Evolutionary conservation across 1,284 basidiomycete genomes (phyloP).

Genomic region (Ceratobasidium sp.): DNA sequence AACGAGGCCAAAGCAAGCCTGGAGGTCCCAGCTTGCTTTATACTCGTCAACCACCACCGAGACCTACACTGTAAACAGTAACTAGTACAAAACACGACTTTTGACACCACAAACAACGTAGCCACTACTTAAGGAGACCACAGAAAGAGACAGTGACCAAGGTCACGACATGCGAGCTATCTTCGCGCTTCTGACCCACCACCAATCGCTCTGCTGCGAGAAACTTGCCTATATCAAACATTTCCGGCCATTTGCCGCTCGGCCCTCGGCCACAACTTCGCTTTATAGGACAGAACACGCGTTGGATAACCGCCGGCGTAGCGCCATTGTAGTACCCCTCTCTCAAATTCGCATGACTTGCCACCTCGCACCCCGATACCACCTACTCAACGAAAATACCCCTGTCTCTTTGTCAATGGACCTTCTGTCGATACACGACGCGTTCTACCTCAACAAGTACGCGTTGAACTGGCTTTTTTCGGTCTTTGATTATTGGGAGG

Average conservation of each 20-base stretch:
- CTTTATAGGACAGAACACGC: background rate
- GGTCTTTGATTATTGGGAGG: background rate
- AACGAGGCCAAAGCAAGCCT: no score
- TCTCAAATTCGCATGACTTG: background rate
- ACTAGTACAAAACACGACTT: no score
- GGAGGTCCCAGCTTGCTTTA: no score
- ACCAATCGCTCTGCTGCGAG: background rate
- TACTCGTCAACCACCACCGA: no score
- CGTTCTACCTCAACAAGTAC: conserved; percentile 22
- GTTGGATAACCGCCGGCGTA: background rate
- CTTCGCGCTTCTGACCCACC: background rate
- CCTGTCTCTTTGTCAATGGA: conserved; percentile 1
- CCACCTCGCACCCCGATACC: conserved; percentile 24
- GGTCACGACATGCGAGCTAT: conserved; percentile 21
- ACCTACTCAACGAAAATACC: background rate
- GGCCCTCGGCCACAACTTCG: background rate
- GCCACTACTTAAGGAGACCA: no score
- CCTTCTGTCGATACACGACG: background rate
- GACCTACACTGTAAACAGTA: no score
- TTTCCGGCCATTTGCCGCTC: background rate
- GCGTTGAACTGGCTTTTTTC: background rate
- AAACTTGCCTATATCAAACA: conserved; percentile 10
- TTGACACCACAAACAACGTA: no score
- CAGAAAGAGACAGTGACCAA: no score
- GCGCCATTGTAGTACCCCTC: conserved; percentile 10